Percentiles rank a stretch among this genome's conserved stretches.
phyloP scores from a whole-genome alignment of 2,329 filamentous ascomycete genomes.

The Coccinonectria pachysandricola region DNA sequence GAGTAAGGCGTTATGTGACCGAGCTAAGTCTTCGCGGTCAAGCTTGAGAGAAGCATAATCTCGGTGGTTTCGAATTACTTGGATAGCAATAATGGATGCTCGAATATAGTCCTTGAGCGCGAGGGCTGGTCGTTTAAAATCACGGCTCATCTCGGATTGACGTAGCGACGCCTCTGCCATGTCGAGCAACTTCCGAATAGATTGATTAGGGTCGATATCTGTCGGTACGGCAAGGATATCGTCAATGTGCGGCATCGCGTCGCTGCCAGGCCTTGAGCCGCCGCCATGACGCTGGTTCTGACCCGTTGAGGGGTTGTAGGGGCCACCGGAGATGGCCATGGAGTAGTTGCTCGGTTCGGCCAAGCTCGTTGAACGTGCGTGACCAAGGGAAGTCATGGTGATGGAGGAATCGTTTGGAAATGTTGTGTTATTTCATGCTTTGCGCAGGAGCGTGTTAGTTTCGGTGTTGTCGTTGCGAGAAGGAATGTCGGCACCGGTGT shows the following conservation, averaged over 20 bases:
- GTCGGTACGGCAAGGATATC: constrained; percentile 37
- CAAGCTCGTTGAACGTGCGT: constrained; percentile 17
- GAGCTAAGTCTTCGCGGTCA: constrained; percentile 38
- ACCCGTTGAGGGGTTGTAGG: constrained; percentile 20
- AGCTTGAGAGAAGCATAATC: constrained; percentile 58
- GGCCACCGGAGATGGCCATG: constrained; percentile 23
- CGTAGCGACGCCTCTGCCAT: constrained; percentile 42
- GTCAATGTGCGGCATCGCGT: constrained; percentile 41
- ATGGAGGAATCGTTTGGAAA: constrained; percentile 3
- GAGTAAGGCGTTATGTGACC: constrained; percentile 39
- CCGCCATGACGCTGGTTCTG: constrained; percentile 19
- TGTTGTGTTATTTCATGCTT: no score
- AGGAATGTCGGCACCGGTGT: no score
- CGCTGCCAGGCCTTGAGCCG: constrained; percentile 14
- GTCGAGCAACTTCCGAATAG: constrained; percentile 43
- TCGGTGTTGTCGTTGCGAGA: no score
- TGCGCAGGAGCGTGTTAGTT: no score
- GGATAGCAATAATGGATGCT: constrained; percentile 67
- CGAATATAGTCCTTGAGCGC: constrained; percentile 79
- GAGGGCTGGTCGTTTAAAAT: constrained; percentile 57
- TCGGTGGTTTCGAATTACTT: constrained; percentile 64
- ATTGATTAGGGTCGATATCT: constrained; percentile 38
- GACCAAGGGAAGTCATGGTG: constrained; percentile 18
- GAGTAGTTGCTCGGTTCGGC: constrained; percentile 17
- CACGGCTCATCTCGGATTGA: constrained; percentile 51